Percentiles rank a stretch among this genome's conserved stretches.
These are phyloP conservation scores for Fusarium duplospermum DNA, from an alignment of 2,329 filamentous ascomycete species.

Conservation along the genomic window DNA sequence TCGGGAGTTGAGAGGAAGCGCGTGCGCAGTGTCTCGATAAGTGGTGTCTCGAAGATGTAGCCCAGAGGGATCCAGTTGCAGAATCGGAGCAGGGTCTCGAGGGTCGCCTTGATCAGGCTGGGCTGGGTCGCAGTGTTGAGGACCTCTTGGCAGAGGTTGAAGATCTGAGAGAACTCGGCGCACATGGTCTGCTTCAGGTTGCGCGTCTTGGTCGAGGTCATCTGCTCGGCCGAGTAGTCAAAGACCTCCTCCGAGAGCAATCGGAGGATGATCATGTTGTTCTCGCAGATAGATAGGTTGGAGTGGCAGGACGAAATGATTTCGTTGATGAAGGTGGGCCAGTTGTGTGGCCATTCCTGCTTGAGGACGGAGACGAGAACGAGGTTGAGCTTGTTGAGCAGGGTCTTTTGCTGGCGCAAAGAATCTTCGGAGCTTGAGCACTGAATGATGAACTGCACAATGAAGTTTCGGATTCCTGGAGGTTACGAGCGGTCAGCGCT, in stretches of 20 bases:
- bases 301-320: slow-evolving; percentile 97
- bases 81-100: slow-evolving; percentile 95
- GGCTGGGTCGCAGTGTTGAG: slow-evolving; percentile 89
- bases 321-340: slow-evolving; percentile 99
- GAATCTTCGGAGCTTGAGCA: slow-evolving; percentile 91
- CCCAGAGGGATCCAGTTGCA: slow-evolving; percentile 99
- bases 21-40: slow-evolving; percentile 93
- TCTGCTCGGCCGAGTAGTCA: slow-evolving; percentile 97
- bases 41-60: slow-evolving; percentile 97
- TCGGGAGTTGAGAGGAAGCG: slow-evolving; percentile 93
- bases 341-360: slow-evolving; percentile 99
- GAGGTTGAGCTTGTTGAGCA: slow-evolving; percentile 98
- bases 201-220: slow-evolving; percentile 98
- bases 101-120: slow-evolving; percentile 92
- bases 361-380: slow-evolving; percentile 97
- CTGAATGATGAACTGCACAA: slow-evolving; percentile 98
- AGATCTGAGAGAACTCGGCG: slow-evolving; percentile 97
- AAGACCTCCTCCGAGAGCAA: slow-evolving; percentile 98
- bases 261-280: slow-evolving; percentile 98
- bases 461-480: slow-evolving; percentile 96
- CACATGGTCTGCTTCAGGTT: slow-evolving; percentile 99
- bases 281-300: slow-evolving; percentile 97
- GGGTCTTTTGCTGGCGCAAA: slow-evolving; percentile 83
- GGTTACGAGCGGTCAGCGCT: slow-evolving; percentile 24
- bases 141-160: slow-evolving; percentile 96